Evolutionary conservation across 2,329 filamentous ascomycete species (phyloP).

Genomic region (Dothistroma pini): DNA sequence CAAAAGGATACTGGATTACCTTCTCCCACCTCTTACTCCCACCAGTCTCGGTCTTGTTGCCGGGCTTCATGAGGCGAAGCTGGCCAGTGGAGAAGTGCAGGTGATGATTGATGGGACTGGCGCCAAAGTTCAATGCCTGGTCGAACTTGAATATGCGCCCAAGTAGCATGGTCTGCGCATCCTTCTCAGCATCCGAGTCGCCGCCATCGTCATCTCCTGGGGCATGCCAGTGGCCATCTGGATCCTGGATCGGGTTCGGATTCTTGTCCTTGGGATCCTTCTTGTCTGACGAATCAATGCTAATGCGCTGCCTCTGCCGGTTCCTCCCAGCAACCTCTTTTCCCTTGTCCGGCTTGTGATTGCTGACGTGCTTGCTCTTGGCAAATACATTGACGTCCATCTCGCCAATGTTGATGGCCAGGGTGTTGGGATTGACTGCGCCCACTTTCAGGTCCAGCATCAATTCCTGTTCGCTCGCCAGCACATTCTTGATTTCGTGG

Average conservation of each 20-base stretch:
- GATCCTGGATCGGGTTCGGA: constrained; percentile 22
- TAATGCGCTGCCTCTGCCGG: background rate
- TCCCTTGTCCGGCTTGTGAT: constrained; percentile 10
- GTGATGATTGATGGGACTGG: constrained; percentile 76
- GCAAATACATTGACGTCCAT: constrained; percentile 93
- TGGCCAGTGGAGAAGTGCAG: constrained; percentile 73
- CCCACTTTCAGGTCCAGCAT: constrained; percentile 89
- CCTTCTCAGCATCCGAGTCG: constrained; percentile 49
- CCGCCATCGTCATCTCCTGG: constrained; percentile 44
- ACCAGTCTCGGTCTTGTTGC: constrained; percentile 79
- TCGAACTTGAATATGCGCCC: constrained; percentile 84
- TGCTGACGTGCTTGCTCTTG: constrained; percentile 82
- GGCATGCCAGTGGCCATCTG: constrained; percentile 25
- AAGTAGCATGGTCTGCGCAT: constrained; percentile 81
- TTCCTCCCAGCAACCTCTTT: background rate
- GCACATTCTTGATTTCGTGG: constrained; percentile 77
- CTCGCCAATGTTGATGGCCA: constrained; percentile 78
- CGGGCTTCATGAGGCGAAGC: constrained; percentile 75
- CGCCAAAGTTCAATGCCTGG: constrained; percentile 82
- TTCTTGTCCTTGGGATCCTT: constrained; percentile 8
- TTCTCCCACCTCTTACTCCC: constrained; percentile 85
- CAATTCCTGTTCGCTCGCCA: constrained; percentile 90
- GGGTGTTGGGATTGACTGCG: constrained; percentile 89
- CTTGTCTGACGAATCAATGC: background rate
- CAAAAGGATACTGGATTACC: constrained; percentile 87